Evolutionary conservation across 1,284 basidiomycete genomes (phyloP), one percentile per base, ranked within the genome.

Genomic region (Fereydounia khargensis): DNA sequence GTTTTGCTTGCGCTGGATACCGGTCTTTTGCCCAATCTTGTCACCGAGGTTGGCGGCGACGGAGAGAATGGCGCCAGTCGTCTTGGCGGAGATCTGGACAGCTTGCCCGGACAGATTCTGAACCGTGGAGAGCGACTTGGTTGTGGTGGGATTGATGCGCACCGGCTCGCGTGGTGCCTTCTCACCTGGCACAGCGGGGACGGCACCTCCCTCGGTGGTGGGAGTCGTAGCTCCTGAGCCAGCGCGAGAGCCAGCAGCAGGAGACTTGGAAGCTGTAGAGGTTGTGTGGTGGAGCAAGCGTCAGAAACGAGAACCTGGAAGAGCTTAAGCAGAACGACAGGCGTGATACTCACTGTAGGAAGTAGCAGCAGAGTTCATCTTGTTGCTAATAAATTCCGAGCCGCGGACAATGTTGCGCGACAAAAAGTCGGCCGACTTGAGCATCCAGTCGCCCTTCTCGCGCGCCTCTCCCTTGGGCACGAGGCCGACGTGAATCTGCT

Each of bases 41-140:
- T 74, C 68, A 8, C 77, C 77, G 6, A 77, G 27, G 27, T 55
- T 52, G 14, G 57, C 58, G 4, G 75, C 75, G 1, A 70, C 47
- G 4, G 48, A 42, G 8, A 73, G 61, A 22, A 77, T 69, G 2
- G 69, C 65, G 4, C 55, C 55, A 2, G 67, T 59, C 14, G 76
- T 73, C 35, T 70, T 65, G 24, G 21, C 58, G 2, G 58, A 61
- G 9, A 65, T 46, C 34, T 58, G 47, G 5, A 65, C 63, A 3
- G 63, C 63, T 2, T 39, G 32, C 3, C 58, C 54, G 9, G 59
- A 62, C 47, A 47, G 62, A 18, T 45, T 36, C 44, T 62, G 39
- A 6, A 65, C 41, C 8, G 45, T 47, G 4, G 42, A 40, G 5
- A 48, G 40, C 31, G 51, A 10, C 6, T 45, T 33, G 16, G 58